Conservation (phyloP, 2,329 filamentous ascomycete species). For the Microdochium bolleyi region DNA sequence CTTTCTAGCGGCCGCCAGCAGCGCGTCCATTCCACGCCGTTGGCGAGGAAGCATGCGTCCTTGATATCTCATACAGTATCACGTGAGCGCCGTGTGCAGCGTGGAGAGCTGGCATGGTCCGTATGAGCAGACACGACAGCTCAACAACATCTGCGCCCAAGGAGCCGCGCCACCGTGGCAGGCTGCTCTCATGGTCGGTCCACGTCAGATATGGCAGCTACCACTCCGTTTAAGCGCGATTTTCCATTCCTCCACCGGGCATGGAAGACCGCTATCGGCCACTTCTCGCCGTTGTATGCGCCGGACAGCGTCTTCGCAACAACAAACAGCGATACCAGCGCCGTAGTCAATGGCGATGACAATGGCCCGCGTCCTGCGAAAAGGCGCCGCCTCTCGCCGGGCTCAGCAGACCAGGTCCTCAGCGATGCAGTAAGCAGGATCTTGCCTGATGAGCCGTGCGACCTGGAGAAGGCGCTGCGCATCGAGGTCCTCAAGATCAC, state of each 20-base stretch:
- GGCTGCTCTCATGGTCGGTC: constrained; percentile 21
- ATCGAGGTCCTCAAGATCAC: constrained; percentile 45
- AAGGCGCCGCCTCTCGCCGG: constrained; percentile 30
- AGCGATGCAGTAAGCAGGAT: constrained; percentile 27
- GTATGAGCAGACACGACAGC: background rate
- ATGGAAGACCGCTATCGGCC: constrained; percentile 39
- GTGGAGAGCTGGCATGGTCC: background rate
- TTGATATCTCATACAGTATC: background rate
- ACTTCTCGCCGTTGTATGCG: constrained; percentile 27
- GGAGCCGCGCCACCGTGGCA: constrained; percentile 16
- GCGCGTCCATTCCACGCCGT: too few relatives aligned
- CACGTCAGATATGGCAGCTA: constrained; percentile 37
- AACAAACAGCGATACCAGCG: constrained; percentile 24
- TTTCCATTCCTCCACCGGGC: constrained; percentile 48
- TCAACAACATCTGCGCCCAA: constrained; percentile 8
- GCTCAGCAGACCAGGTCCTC: constrained; percentile 11
- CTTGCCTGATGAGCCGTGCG: constrained; percentile 12
- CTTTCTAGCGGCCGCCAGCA: too few relatives aligned
- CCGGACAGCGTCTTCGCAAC: constrained; percentile 37
- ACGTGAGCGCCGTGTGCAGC: background rate
- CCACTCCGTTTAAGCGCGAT: constrained; percentile 36
- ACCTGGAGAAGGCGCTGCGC: constrained; percentile 34
- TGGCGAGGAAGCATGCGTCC: background rate
- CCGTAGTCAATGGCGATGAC: constrained; percentile 24
- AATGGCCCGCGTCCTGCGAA: constrained; percentile 32